Conservation (phyloP, 495 filamentous ascomycete genomes). For the Neurospora africana region DNA sequence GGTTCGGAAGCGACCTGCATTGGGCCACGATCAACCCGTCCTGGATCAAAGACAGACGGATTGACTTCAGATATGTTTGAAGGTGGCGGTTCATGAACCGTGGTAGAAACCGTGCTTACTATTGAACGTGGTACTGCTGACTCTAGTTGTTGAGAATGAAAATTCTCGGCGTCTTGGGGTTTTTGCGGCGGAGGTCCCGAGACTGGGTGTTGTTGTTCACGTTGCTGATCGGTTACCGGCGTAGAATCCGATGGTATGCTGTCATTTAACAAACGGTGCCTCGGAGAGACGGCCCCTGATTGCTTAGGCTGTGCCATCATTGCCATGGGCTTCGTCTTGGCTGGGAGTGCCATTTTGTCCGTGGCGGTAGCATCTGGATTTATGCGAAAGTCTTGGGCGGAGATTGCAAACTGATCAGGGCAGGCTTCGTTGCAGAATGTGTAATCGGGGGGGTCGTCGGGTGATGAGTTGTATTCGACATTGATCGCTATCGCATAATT, state of each 20-base stretch:
- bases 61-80: background rate
- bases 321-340: background rate
- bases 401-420: conserved; percentile 21
- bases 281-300: background rate
- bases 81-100: background rate
- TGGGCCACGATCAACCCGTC: background rate
- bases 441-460: conserved; percentile 18
- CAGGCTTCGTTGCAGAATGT: conserved; percentile 18
- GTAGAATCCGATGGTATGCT: background rate
- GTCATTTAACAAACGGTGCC: background rate
- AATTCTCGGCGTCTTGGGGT: background rate
- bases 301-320: background rate
- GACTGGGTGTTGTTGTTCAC: background rate
- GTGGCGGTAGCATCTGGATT: background rate
- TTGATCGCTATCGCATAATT: conserved; percentile 27
- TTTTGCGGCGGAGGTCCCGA: background rate
- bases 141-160: background rate
- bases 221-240: background rate
- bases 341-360: background rate
- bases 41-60: background rate
- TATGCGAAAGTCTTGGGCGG: conserved; percentile 19
- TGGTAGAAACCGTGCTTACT: background rate
- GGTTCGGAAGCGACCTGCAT: background rate
- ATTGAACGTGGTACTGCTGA: background rate
- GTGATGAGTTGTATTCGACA: conserved; percentile 22